phyloP scores from a whole-genome alignment of 805 yeast species.

The Pichia deserticola region DNA sequence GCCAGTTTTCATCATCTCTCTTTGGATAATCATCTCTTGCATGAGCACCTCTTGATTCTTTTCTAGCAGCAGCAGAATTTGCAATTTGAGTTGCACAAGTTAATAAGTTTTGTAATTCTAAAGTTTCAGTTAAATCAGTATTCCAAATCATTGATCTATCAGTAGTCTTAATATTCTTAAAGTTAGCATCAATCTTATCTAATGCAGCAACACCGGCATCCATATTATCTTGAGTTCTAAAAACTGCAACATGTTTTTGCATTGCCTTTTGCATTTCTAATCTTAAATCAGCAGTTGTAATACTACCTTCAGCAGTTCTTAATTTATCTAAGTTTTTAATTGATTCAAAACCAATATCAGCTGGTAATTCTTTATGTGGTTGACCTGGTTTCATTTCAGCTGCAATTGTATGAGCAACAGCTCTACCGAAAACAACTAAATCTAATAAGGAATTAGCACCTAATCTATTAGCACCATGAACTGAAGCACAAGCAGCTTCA shows the following conservation, averaged over 20 bases:
- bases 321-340: constrained; percentile 83
- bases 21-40: constrained; percentile 97
- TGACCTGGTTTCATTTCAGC: constrained; percentile 82
- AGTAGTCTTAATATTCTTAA: constrained; percentile 72
- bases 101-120: constrained; percentile 91
- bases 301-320: constrained; percentile 79
- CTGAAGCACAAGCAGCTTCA: constrained; percentile 98
- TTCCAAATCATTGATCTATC: constrained; percentile 99
- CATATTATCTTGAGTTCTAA: constrained; percentile 86
- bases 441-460: constrained; percentile 98
- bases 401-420: constrained; percentile 87
- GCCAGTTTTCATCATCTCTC: constrained; percentile 96
- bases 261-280: constrained; percentile 88
- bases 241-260: constrained; percentile 96
- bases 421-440: constrained; percentile 97
- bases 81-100: constrained; percentile 98
- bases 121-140: constrained; percentile 91
- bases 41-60: constrained; percentile 98
- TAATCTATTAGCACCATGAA: constrained; percentile 98
- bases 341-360: constrained; percentile 83
- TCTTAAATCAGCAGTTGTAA: constrained; percentile 83
- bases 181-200: constrained; percentile 63
- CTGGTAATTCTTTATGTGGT: constrained; percentile 76
- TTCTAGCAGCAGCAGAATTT: constrained; percentile 85
- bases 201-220: constrained; percentile 87